Evolutionary conservation across 495 filamentous ascomycete genomes (phyloP), one percentile per base, ranked within the genome.

Genomic region (Hypoxylon fuscum): DNA sequence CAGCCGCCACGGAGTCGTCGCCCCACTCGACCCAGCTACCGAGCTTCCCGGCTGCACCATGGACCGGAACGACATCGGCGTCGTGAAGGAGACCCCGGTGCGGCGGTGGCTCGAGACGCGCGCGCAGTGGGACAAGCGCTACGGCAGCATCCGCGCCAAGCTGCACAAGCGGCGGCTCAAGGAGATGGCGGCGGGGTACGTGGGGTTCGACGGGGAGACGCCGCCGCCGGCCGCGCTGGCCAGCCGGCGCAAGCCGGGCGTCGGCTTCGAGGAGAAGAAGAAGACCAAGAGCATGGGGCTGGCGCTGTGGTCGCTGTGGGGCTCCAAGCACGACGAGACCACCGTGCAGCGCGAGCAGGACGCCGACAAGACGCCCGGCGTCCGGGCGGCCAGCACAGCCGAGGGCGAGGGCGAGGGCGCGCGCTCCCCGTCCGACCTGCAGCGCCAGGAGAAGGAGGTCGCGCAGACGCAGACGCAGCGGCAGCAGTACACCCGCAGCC

Each of bases 141-240:
- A 87, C 54, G 81, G 82, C 0, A 82, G 81, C 29, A 74, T 88
- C 14, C 90, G 88, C 59, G 79, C 84, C 14, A 81, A 82, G 9
- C 82, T 96, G 2, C 90, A 91, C 64, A 84, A 83, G 59, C 79
- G 83, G 59, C 81, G 91, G 9, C 77, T 90, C 15, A 85, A 85
- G 61, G 92, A 95, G 52, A 82, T 92, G 71, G 76, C 78, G 0
- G 76, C 79, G 46, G 90, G 90, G 2, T 93, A 88, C 55, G 82
- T 91, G 37, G 75, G 81, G 2, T 90, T 91, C 52, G 79, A 87
- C 1, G 89, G 87, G 2, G 93, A 96, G 66, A 80, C 77, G 0
- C 93, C 93, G 2, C 93, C 94, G 2, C 89, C 93, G 6, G 91
- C 88, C 25, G 91, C 94, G 0, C 76, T 96, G 4, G 93, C 89